phyloP scores from a whole-genome alignment of 1,139 yeast genomes.

The Diutina ranongensis region DNA sequence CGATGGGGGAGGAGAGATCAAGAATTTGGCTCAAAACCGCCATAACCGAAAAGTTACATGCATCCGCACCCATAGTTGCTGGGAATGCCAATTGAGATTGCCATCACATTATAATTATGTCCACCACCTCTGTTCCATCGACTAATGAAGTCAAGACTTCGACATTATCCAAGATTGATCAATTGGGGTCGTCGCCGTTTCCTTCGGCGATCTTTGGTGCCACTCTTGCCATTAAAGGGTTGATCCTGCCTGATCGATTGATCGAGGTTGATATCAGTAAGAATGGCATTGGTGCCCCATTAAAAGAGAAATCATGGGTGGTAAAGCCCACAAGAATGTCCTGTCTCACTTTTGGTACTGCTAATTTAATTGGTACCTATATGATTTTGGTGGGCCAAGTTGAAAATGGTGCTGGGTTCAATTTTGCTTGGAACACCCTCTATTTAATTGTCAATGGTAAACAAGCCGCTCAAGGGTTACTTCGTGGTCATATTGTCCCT shows the following conservation, averaged over 20 bases:
- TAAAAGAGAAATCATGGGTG: slow-evolving; percentile 6
- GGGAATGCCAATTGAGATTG: too few species aligned
- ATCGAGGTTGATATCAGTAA: neutral
- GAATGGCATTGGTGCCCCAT: neutral
- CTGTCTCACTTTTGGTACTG: slow-evolving; percentile 18
- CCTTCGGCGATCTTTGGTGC: slow-evolving; percentile 1
- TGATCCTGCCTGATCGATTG: neutral
- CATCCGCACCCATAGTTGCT: too few species aligned
- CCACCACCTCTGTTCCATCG: neutral
- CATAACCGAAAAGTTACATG: too few species aligned
- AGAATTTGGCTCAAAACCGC: too few species aligned
- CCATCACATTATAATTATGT: too few species aligned
- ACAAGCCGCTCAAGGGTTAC: slow-evolving; percentile 34
- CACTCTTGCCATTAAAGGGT: neutral
- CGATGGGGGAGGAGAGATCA: too few species aligned
- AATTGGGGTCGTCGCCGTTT: slow-evolving; percentile 1
- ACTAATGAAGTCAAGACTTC: neutral
- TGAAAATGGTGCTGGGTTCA: slow-evolving; percentile 85
- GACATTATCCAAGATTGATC: neutral
- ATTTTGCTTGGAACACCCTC: slow-evolving; percentile 76
- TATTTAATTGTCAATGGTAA: slow-evolving; percentile 69
- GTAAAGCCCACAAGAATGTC: slow-evolving; percentile 27
- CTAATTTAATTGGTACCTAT: slow-evolving; percentile 21
- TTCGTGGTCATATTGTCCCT: slow-evolving; percentile 43
- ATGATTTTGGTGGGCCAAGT: slow-evolving; percentile 13